phyloP scores from a whole-genome alignment of 768 basidiomycete species.

The Melanogaster broomeanus region DNA sequence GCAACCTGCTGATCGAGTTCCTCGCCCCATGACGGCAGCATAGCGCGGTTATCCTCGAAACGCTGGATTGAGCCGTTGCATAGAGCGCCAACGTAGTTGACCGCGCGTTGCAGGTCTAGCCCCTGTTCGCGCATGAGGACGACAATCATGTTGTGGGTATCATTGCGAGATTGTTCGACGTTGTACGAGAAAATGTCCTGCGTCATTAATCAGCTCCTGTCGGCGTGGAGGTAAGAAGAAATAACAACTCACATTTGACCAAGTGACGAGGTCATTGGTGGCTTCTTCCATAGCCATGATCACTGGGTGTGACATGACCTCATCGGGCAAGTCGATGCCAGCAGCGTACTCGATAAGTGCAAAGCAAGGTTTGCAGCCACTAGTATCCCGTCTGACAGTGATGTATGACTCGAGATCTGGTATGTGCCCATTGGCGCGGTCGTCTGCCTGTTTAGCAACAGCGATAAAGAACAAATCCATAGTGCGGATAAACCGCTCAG shows the following conservation, averaged over 20 bases:
- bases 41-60: conserved; percentile 47
- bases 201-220: background rate
- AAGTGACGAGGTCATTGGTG: conserved; percentile 53
- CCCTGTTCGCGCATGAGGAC: conserved; percentile 66
- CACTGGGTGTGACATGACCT: conserved; percentile 52
- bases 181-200: conserved; percentile 80
- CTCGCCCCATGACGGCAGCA: conserved; percentile 62
- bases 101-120: conserved; percentile 57
- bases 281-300: conserved; percentile 46
- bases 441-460: conserved; percentile 44
- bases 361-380: conserved; percentile 52
- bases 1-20: conserved; percentile 59
- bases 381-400: conserved; percentile 52
- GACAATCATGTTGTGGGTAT: conserved; percentile 73
- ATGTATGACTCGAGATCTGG: conserved; percentile 57
- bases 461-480: conserved; percentile 45
- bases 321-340: conserved; percentile 52
- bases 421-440: conserved; percentile 38
- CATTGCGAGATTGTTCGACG: conserved; percentile 67
- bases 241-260: conserved; percentile 40
- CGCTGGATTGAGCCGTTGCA: conserved; percentile 56
- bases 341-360: conserved; percentile 57
- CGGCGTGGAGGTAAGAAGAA: background rate
- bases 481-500: conserved; percentile 40
- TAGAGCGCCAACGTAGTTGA: conserved; percentile 64